Conservation (phyloP, 129 eudicot species). For the Helianthus tuberosus region DNA sequence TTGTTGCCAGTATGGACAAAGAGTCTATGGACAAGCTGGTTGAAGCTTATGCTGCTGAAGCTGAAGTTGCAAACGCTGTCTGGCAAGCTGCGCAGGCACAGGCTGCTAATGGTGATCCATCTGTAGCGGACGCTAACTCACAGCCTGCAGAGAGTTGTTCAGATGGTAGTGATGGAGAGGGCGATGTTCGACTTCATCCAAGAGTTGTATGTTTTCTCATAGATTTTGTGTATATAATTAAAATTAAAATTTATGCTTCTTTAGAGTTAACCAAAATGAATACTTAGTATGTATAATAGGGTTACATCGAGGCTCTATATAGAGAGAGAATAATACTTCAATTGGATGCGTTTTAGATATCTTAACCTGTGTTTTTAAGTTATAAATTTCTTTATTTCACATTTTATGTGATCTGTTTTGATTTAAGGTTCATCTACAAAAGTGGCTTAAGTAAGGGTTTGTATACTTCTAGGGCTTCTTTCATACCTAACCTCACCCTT, state of each 20-base stretch:
- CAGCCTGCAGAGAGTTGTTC: slow-evolving; percentile 72
- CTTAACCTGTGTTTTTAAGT: too few species aligned
- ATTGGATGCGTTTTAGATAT: too few species aligned
- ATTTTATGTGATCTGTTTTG: too few species aligned
- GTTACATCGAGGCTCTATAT: too few species aligned
- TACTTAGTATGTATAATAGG: too few species aligned
- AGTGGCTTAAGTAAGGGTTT: too few species aligned
- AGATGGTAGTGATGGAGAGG: slow-evolving; percentile 83
- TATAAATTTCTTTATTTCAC: too few species aligned
- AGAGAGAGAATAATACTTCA: too few species aligned
- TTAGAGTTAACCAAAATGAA: neutral
- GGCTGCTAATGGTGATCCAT: slow-evolving; percentile 60
- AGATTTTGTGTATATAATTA: neutral
- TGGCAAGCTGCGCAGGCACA: slow-evolving; percentile 97
- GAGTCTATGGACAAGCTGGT: slow-evolving; percentile 80
- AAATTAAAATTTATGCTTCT: slow-evolving; percentile 8
- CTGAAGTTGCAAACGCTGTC: slow-evolving; percentile 87
- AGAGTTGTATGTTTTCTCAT: slow-evolving; percentile 76
- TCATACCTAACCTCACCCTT: too few species aligned
- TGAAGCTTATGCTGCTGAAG: slow-evolving; percentile 98
- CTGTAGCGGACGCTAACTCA: slow-evolving; percentile 63
- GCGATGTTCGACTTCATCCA: slow-evolving; percentile 92
- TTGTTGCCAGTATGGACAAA: slow-evolving; percentile 63
- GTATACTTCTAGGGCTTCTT: too few species aligned
- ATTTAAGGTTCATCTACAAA: too few species aligned